Evolutionary conservation across 2,329 filamentous ascomycete genomes (phyloP).

Genomic region (Pseudogymnoascus destructans): DNA sequence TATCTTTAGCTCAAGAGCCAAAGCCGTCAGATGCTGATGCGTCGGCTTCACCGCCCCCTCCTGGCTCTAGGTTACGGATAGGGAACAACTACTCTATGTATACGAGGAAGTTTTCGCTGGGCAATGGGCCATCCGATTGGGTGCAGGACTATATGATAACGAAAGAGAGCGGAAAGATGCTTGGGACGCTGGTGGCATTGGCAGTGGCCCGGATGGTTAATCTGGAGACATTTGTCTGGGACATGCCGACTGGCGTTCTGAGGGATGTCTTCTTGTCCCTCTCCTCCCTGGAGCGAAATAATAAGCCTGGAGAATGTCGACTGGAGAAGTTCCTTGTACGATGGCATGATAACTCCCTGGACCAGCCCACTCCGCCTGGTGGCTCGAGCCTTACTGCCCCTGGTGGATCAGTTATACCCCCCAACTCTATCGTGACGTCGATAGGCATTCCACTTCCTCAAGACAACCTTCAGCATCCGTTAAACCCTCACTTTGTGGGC

Average conservation of each 20-base stretch:
- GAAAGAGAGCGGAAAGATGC: slow-evolving; percentile 77
- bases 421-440: slow-evolving; percentile 27
- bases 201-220: slow-evolving; percentile 72
- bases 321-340: slow-evolving; percentile 66
- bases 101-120: slow-evolving; percentile 69
- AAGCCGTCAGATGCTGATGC: slow-evolving; percentile 4
- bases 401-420: neutral
- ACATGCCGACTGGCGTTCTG: slow-evolving; percentile 76
- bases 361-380: slow-evolving; percentile 17
- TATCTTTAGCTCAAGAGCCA: neutral
- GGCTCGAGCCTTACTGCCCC: neutral
- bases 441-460: slow-evolving; percentile 29
- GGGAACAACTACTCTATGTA: slow-evolving; percentile 68
- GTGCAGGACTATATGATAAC: slow-evolving; percentile 70
- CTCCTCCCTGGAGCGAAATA: slow-evolving; percentile 48
- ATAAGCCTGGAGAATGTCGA: slow-evolving; percentile 38
- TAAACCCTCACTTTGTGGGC: slow-evolving; percentile 19
- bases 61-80: slow-evolving; percentile 31
- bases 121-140: slow-evolving; percentile 69
- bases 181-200: slow-evolving; percentile 68
- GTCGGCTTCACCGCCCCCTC: slow-evolving; percentile 16
- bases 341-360: slow-evolving; percentile 58
- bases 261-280: slow-evolving; percentile 72
- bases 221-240: slow-evolving; percentile 73
- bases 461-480: slow-evolving; percentile 16